phyloP scores from a whole-genome alignment of 1,139 yeast genomes.

The Groenewaldozyma sp. region DNA sequence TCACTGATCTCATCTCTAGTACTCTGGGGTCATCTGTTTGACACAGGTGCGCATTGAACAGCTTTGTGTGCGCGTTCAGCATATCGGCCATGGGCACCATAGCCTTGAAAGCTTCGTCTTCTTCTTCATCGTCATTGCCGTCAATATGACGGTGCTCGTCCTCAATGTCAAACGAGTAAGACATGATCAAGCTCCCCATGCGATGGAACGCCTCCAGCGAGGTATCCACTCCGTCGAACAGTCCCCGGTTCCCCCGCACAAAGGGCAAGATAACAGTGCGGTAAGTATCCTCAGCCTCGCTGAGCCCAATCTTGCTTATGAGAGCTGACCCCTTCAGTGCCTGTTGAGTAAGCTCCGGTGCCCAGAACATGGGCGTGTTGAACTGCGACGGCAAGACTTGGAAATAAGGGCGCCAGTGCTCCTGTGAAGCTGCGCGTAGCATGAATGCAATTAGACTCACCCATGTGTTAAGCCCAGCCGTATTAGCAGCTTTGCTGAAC shows the following conservation, averaged over 20 bases:
- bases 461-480: conserved; percentile 55
- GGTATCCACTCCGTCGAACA: conserved; percentile 28
- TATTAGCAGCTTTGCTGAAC: conserved; percentile 30
- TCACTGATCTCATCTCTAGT: conserved; percentile 64
- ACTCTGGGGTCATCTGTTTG: conserved; percentile 29
- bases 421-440: conserved; percentile 34
- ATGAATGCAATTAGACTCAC: conserved; percentile 61
- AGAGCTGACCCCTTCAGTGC: conserved; percentile 66
- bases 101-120: conserved; percentile 53
- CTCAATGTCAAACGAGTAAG: conserved; percentile 56
- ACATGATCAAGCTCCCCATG: conserved; percentile 61
- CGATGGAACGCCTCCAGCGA: conserved; percentile 53
- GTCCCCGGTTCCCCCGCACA: conserved; percentile 17
- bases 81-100: conserved; percentile 94
- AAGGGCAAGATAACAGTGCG: conserved; percentile 30
- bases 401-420: conserved; percentile 60
- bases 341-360: conserved; percentile 30
- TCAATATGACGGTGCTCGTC: conserved; percentile 26
- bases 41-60: conserved; percentile 64
- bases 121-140: conserved; percentile 29
- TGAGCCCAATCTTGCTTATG: conserved; percentile 59
- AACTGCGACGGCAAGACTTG: conserved; percentile 56
- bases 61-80: conserved; percentile 71
- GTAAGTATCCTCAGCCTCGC: conserved; percentile 56
- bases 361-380: conserved; percentile 77